Evolutionary conservation across 805 yeast genomes (phyloP), one percentile per base, ranked within the genome.

Genomic region (Candida boleticola): DNA sequence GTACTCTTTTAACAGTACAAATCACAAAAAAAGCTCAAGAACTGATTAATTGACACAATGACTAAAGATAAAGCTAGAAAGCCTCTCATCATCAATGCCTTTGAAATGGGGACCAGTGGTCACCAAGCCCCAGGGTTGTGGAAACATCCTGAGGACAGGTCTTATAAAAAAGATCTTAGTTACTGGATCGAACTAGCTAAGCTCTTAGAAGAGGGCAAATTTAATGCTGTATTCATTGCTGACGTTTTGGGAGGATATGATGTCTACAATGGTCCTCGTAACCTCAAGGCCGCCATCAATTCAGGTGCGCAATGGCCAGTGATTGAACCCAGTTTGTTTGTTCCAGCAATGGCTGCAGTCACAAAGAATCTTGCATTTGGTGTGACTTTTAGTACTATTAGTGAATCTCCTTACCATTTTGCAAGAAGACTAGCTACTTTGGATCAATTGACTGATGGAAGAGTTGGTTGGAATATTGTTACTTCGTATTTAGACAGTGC

Each of bases 381-480:
- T 5, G 50, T 71, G 31, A 72, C 76, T 2, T 66, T 65, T 39
- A 59, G 70, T 17, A 71, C 76, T 3, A 60, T 73, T 21, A 61
- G 68, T 41, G 77, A 72, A 37, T 64, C 62, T 22, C 76, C 76
- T 0, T 65, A 59, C 36, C 67, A 63, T 43, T 60, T 71, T 40
- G 69, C 73, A 4, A 57, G 76, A 50, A 56, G 75, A 40, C 48
- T 71, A 44, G 73, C 75, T 10, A 70, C 77, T 0, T 53, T 72
- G 37, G 77, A 72, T 44, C 73, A 69, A 44, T 57, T 70, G 30
- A 60, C 71, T 5, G 55, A 56, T 6, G 77, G 76, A 3, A 57
- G 77, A 45, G 52, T 72, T 39, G 77, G 76, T 14, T 72, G 77
- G 77, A 72, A 72, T 47, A 63, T 72, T n/a, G 76, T 72, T 22